Base-by-base conservation (phyloP, 108 stramenopile species). In the Pseudonitzschia multistriata region DNA sequence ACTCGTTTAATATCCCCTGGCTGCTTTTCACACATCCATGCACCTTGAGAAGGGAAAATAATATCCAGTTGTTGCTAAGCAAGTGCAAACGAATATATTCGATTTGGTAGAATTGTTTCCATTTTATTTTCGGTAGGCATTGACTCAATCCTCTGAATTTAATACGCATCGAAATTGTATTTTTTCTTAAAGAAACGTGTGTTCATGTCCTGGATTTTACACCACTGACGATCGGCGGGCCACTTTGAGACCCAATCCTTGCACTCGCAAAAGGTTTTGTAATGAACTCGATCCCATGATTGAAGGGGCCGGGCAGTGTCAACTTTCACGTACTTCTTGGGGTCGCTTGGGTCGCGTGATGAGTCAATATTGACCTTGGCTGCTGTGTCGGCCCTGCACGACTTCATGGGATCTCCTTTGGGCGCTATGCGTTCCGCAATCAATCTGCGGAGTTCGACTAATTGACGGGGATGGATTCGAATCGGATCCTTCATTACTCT, bases 91-190 rank as follows among this genome's bases (percentile, higher is more conserved):
- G 37, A 5, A 37, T 37, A 8, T 37, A 7, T 37, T 8, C 5
- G 6, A 37, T 7, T 37, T 37, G 37, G 37, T 37, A 5, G 8
- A 7, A 8, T 37, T 37, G 5, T 8, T 37, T 37, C 37, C 8
- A 5, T 37, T 8, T 37, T 8, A 17, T 17, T 2, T 17, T 45
- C 17, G 2, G 15, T 45, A 7, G 13, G 42, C 15, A 45, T 45
- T 13, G 15, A 13, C 42, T 45, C 42, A 2, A 45, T 45, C 8
- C 42, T 13, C 11, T 45, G 15, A 52, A 25, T 19, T 24, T 59
- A 63, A 34, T 33, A 55, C 19, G 73, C 52, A 31, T 76, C 62
- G 74, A 79, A 82, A 56, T 82, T 82, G 81, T 82, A 82, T 3
- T 71, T 73, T 25, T 74, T 64, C 0, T 78, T 54, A 55, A 56